Evolutionary conservation across 1,284 basidiomycete species (phyloP).

Genomic region (Gomphus sp.): DNA sequence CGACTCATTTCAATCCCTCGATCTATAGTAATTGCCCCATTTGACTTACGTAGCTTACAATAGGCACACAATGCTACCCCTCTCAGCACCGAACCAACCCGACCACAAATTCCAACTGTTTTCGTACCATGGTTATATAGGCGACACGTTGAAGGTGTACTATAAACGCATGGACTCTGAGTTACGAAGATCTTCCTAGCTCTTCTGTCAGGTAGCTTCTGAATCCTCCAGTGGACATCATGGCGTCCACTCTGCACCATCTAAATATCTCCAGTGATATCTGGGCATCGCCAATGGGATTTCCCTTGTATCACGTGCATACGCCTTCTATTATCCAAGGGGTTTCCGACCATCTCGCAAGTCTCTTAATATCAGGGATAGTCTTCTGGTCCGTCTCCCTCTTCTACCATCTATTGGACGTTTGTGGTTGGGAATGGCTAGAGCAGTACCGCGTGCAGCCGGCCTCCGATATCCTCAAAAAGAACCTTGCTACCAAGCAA

Average conservation of each 20-base stretch:
- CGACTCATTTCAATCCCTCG: no score
- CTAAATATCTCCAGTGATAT: background rate
- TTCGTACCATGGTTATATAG: no score
- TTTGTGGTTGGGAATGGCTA: conserved; percentile 66
- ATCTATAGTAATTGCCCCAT: no score
- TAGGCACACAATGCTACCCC: no score
- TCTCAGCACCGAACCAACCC: no score
- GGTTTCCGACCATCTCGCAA: conserved; percentile 66
- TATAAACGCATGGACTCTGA: no score
- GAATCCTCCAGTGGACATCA: background rate
- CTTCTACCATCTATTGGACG: conserved; percentile 78
- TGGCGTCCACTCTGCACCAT: background rate
- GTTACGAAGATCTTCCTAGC: no score
- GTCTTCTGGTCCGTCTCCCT: conserved; percentile 83
- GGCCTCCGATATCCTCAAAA: conserved; percentile 64
- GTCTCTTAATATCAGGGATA: conserved; percentile 67
- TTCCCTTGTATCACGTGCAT: conserved; percentile 57
- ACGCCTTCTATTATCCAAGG: conserved; percentile 45
- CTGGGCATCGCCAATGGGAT: background rate
- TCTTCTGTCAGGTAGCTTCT: no score
- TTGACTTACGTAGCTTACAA: no score
- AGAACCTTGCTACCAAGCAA: conserved; percentile 67
- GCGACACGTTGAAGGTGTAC: no score
- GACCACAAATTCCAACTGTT: no score
- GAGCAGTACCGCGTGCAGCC: conserved; percentile 87